phyloP scores from a whole-genome alignment of 352 stramenopile genomes.

The Phytopythium delawarense region DNA sequence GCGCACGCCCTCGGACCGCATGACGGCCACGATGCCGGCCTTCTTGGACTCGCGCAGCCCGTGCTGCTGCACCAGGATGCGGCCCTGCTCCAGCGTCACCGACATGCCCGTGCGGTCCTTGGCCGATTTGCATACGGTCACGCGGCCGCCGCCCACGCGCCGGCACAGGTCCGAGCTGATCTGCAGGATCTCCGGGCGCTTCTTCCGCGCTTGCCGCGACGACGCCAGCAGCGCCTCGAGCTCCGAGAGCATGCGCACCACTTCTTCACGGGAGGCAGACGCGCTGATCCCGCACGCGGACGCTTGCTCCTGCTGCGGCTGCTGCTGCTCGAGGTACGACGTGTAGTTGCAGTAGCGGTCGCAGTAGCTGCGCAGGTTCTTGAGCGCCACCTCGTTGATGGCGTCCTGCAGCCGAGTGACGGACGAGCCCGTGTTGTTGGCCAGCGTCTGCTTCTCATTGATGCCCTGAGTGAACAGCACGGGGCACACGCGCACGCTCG shows the following conservation, averaged over 20 bases:
- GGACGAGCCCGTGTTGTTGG: conserved; percentile 84
- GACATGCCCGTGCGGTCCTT: conserved; percentile 98
- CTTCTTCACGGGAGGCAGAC: conserved; percentile 36
- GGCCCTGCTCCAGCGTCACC: conserved; percentile 93
- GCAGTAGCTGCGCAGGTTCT: conserved; percentile 59
- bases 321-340: conserved; percentile 32
- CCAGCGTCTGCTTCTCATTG: conserved; percentile 92
- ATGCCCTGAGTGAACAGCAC: conserved; percentile 89
- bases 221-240: conserved; percentile 72
- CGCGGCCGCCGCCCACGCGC: conserved; percentile 79
- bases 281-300: neutral
- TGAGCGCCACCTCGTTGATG: conserved; percentile 79
- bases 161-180: conserved; percentile 79
- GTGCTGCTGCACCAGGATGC: conserved; percentile 81
- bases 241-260: conserved; percentile 46
- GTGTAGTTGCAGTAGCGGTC: conserved; percentile 78
- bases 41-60: conserved; percentile 69
- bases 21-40: conserved; percentile 70
- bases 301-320: conserved; percentile 16
- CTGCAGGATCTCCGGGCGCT: conserved; percentile 83
- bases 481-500: conserved; percentile 61
- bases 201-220: conserved; percentile 69
- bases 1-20: conserved; percentile 78
- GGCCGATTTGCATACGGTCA: conserved; percentile 97
- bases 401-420: conserved; percentile 75